phyloP scores from a whole-genome alignment of 805 yeast species.

The Starmera quercuum region DNA sequence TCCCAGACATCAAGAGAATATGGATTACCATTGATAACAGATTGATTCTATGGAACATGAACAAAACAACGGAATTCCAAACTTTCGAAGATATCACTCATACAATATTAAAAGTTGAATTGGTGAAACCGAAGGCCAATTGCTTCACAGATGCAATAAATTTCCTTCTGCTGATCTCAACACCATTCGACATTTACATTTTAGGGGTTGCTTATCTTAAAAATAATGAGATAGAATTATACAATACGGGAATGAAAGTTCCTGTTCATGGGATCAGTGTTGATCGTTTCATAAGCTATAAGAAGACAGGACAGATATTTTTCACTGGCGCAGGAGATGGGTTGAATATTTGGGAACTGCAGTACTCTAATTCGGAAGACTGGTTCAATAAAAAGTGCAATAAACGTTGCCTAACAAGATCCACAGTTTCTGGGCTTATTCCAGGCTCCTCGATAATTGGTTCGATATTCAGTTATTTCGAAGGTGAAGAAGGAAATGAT shows the following conservation, averaged over 20 bases:
- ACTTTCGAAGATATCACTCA: constrained; percentile 78
- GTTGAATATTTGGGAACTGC: constrained; percentile 77
- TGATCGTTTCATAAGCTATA: constrained; percentile 49
- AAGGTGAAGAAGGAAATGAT: constrained; percentile 20
- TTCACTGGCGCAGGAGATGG: constrained; percentile 80
- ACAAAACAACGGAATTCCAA: constrained; percentile 56
- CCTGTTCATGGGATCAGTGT: constrained; percentile 74
- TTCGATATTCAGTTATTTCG: constrained; percentile 24
- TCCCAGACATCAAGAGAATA: constrained; percentile 70
- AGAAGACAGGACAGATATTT: constrained; percentile 68
- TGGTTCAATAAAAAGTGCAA: constrained; percentile 83
- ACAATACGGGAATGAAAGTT: constrained; percentile 76
- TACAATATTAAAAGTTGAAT: constrained; percentile 64
- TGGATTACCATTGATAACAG: constrained; percentile 85
- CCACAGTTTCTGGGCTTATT: constrained; percentile 44
- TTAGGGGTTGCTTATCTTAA: constrained; percentile 56
- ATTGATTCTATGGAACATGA: constrained; percentile 77
- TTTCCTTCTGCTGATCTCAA: constrained; percentile 66
- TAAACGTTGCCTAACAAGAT: constrained; percentile 76
- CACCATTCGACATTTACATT: constrained; percentile 71
- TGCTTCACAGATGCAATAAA: constrained; percentile 76
- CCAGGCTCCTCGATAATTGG: constrained; percentile 31
- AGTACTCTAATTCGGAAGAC: constrained; percentile 73
- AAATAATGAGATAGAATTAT: constrained; percentile 50
- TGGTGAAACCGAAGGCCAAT: constrained; percentile 76